Percentiles rank a stretch among this genome's conserved stretches.
Evolutionary conservation across 78 protist species (phyloP).

Genomic region (Cavenderia fasciculata): DNA sequence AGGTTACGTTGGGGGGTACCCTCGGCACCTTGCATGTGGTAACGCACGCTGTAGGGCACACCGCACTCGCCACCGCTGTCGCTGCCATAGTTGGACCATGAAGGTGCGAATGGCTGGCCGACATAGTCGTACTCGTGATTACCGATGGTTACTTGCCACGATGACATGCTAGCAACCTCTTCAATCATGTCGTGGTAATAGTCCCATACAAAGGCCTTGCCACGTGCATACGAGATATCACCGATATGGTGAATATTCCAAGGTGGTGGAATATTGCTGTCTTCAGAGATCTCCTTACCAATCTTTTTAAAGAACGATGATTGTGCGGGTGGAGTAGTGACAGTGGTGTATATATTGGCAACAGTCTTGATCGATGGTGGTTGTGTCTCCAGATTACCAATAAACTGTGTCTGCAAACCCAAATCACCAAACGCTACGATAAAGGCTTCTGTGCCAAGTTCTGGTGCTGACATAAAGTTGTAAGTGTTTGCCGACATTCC

Average conservation of each 20-base stretch:
- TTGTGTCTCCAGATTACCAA: slow-evolving; percentile 36
- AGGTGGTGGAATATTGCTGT: slow-evolving; percentile 20
- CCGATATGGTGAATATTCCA: slow-evolving; percentile 77
- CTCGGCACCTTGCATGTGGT: slow-evolving; percentile 70
- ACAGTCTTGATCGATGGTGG: slow-evolving; percentile 28
- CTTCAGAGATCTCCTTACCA: background rate
- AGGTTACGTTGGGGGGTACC: slow-evolving; percentile 13
- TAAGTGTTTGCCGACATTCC: slow-evolving; percentile 3
- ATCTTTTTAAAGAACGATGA: background rate
- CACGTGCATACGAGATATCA: slow-evolving; percentile 81
- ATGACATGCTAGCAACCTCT: slow-evolving; percentile 16
- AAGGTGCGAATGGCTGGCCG: slow-evolving; percentile 70
- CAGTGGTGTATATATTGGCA: background rate
- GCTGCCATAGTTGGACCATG: slow-evolving; percentile 68
- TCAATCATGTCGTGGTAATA: slow-evolving; percentile 46
- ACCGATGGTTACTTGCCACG: slow-evolving; percentile 77
- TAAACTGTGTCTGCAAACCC: slow-evolving; percentile 51
- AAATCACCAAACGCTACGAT: slow-evolving; percentile 50
- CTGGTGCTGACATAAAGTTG: slow-evolving; percentile 10
- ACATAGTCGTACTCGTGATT: slow-evolving; percentile 77
- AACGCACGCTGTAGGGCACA: slow-evolving; percentile 55
- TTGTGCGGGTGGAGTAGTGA: slow-evolving; percentile 4
- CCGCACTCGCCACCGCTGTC: slow-evolving; percentile 87
- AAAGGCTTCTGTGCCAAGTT: slow-evolving; percentile 40
- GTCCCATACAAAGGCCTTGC: slow-evolving; percentile 76